These are phyloP conservation scores for Rhizophagus prolifer DNA, from an alignment of 192 early-diverging fungal genomes.

Conservation along the genomic window DNA sequence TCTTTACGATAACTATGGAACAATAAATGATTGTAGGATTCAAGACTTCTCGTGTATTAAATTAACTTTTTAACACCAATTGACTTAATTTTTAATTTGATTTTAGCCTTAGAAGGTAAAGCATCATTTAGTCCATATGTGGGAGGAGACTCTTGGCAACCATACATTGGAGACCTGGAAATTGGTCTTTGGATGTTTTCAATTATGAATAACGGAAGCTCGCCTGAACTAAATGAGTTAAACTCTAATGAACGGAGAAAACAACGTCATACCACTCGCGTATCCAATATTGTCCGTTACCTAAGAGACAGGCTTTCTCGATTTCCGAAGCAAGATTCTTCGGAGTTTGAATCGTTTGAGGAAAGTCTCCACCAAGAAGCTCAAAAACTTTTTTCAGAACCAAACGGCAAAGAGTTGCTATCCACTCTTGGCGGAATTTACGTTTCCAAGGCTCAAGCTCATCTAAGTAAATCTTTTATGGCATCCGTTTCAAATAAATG, in stretches of 20 bases:
- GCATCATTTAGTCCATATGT: background rate
- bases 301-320: background rate
- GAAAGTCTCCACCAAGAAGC: background rate
- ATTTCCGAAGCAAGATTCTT: constrained; percentile 1
- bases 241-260: background rate
- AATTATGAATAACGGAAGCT: background rate
- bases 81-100: background rate
- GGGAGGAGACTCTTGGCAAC: constrained; percentile 4
- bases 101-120: background rate
- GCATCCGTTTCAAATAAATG: too few relatives aligned
- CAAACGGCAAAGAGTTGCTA: background rate
- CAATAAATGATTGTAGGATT: background rate
- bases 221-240: background rate
- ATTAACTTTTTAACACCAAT: constrained; percentile 6
- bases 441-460: background rate
- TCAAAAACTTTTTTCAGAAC: background rate
- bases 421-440: background rate
- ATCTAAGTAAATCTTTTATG: background rate
- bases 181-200: background rate
- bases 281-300: constrained; percentile 1
- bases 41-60: background rate
- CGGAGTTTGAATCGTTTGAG: background rate
- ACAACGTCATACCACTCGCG: background rate
- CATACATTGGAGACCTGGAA: constrained; percentile 10
- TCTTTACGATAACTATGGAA: constrained; percentile 4